These are phyloP conservation scores for Cucumis melo DNA, from an alignment of 306 rosid genomes.

Conservation along the genomic window DNA sequence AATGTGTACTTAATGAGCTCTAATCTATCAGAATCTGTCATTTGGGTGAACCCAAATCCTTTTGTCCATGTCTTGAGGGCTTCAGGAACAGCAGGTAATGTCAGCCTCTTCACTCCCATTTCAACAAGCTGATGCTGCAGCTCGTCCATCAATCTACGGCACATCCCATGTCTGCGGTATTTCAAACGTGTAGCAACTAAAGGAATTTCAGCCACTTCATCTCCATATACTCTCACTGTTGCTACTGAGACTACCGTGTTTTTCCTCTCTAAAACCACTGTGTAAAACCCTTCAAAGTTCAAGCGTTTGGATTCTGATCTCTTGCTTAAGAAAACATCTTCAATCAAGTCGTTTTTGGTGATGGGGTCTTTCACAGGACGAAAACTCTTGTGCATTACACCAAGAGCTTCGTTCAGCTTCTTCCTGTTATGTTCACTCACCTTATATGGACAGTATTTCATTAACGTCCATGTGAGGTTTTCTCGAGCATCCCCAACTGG, in stretches of 20 bases:
- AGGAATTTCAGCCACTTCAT: slow-evolving; percentile 47
- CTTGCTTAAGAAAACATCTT: slow-evolving; percentile 31
- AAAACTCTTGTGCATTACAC: slow-evolving; percentile 43
- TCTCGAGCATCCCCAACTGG: slow-evolving; percentile 7
- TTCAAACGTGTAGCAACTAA: slow-evolving; percentile 39
- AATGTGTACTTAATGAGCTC: slow-evolving; percentile 11
- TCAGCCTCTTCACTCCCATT: slow-evolving; percentile 41
- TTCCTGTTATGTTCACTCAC: slow-evolving; percentile 14
- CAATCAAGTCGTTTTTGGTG: slow-evolving; percentile 17
- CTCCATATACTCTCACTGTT: slow-evolving; percentile 30
- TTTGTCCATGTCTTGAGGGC: slow-evolving; percentile 36
- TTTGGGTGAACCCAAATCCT: slow-evolving; percentile 34
- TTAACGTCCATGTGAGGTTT: slow-evolving; percentile 42
- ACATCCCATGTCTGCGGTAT: slow-evolving; percentile 43
- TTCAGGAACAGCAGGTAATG: slow-evolving; percentile 31
- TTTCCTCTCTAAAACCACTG: slow-evolving; percentile 30
- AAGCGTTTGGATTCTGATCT: slow-evolving; percentile 23
- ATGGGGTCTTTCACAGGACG: slow-evolving; percentile 21
- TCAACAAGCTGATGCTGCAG: slow-evolving; percentile 28
- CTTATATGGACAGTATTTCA: slow-evolving; percentile 10
- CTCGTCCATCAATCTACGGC: slow-evolving; percentile 38
- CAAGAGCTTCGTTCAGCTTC: slow-evolving; percentile 31
- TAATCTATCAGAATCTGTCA: slow-evolving; percentile 18
- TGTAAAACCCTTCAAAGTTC: slow-evolving; percentile 45
- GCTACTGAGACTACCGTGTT: slow-evolving; percentile 28